Base-by-base conservation (phyloP, 2,329 filamentous ascomycete genomes). In the Fusarium keratoplasticum region DNA sequence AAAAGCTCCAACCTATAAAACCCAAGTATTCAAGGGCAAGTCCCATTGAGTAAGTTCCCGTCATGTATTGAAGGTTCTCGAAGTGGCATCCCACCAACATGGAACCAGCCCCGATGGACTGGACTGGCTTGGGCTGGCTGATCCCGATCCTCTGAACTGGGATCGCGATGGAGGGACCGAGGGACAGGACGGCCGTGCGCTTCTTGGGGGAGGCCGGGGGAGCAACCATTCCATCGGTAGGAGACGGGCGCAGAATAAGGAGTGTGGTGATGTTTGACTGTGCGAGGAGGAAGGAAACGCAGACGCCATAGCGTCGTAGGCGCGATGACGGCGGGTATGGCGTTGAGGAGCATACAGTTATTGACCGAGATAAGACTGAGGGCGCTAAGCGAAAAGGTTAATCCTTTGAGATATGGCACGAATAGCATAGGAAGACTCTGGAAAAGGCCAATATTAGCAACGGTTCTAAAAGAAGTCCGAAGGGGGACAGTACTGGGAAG, bases 191-290 rank as follows among this genome's bases (percentile, higher is more conserved):
- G 61, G 3, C 42, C 60, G 62, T 67, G 61, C 60, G 42, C 36
- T 25, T 64, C 44, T 25, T 33, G 25, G 25, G 60, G 18, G 8
- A 22, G 50, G 42, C 59, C 4, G 14, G 42, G 52, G 27, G 40
- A 61, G 69, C 61, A 74, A 76, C 73, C 73, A 74, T 72, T 67
- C 60, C 54, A 74, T 67, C 54, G 68, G 67, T 52, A 67, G 33
- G n/a, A 40, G 61, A 58, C 40, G 18, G 52, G 42, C 40, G 47
- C 27, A 44, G 33, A 31, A 36, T 16, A 72, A 74, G 55, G 59
- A 62, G 70, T 47, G 73, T 52, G 40, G 47, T 33, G 52, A 31
- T 25, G 55, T 50, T 27, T 60, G 10, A 47, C 50, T 65, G 36
- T 38, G 36, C 54, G 35, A 64, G 25, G 25, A 52, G 44, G 55